Evolutionary conservation across 2,329 filamentous ascomycete genomes (phyloP), one percentile per base, ranked within the genome.

Genomic region (Fusarium bactridioides): DNA sequence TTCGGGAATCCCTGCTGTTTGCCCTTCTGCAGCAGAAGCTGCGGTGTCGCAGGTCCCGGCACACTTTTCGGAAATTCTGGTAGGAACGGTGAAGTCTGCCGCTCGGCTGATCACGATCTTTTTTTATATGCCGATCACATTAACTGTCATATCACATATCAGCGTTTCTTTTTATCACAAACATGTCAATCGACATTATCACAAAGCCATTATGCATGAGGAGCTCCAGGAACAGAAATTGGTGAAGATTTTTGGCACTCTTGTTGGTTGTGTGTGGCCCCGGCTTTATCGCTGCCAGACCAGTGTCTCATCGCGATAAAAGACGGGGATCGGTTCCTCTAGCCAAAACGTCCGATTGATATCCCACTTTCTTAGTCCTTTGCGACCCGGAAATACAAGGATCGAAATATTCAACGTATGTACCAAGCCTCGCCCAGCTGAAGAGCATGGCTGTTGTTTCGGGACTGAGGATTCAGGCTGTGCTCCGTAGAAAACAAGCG

Each of bases 281-380:
- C 43, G 40, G 69, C 69, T 69, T 56, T 56, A 64, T 75, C 61
- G 55, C 56, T 66, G 64, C 74, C 73, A 74, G 74, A 69, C 74
- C 74, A 77, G 64, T 76, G 74, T 77, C 74, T 75, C 71, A 68
- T 62, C 38, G 69, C 29, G 51, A 63, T 57, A 61, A 69, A 50
- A 67, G 61, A 64, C 51, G 65, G 55, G 59, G 70, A 61, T 61
- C 25, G 37, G 37, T 56, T 57, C 48, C 53, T 53, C 43, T 38
- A 56, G 57, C 44, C 67, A 73, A 75, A 65, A 55, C 70, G 37
- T 62, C 57, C 61, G 44, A 67, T 50, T 44, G 50, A 54, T 47
- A 59, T 48, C 41, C 43, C 53, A 56, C 55, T 63, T 54, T 45
- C 19, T 60, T 64, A 58, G 63, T 48, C 53, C 27, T 54, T n/a